Evolutionary conservation across 2,329 filamentous ascomycete genomes (phyloP).

Genomic region (Xylariaceae sp.): DNA sequence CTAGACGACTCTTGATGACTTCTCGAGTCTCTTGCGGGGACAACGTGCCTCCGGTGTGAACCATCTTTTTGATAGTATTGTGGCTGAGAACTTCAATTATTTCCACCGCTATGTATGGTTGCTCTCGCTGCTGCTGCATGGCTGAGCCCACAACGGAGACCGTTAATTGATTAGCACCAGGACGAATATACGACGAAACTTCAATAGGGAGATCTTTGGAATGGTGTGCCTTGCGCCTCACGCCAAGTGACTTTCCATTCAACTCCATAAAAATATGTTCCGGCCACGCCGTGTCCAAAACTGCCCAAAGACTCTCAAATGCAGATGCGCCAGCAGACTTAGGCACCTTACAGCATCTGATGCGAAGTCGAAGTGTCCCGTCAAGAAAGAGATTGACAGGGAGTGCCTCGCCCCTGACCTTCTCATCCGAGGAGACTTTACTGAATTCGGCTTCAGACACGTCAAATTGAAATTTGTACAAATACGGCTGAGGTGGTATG

Average conservation of each 20-base stretch:
- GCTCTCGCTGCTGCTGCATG: conserved; percentile 18
- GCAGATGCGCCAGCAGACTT: conserved; percentile 21
- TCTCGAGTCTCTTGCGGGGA: conserved; percentile 46
- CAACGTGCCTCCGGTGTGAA: conserved; percentile 32
- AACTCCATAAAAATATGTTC: conserved; percentile 63
- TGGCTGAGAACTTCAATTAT: conserved; percentile 54
- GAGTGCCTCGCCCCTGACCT: conserved; percentile 24
- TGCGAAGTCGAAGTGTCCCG: conserved; percentile 58
- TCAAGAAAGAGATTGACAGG: conserved; percentile 38
- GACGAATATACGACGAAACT: conserved; percentile 55
- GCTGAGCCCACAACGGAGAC: conserved; percentile 37
- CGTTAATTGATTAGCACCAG: conserved; percentile 59
- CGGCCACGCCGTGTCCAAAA: conserved; percentile 66
- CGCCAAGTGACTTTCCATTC: conserved; percentile 55
- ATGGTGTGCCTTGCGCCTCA: conserved; percentile 66
- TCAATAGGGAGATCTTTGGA: conserved; percentile 74
- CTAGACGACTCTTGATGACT: conserved; percentile 50
- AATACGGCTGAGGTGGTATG: conserved; percentile 29
- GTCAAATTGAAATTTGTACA: conserved; percentile 44
- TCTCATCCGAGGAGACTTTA: conserved; percentile 31
- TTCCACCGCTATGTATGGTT: conserved; percentile 69
- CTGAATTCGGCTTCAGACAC: conserved; percentile 33
- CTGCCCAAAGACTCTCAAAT: conserved; percentile 55
- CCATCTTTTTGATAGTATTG: conserved; percentile 36
- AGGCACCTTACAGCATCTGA: conserved; percentile 56